Conservation (phyloP, 192 early-diverging fungal species). For the Neocallimastix lanati region DNA sequence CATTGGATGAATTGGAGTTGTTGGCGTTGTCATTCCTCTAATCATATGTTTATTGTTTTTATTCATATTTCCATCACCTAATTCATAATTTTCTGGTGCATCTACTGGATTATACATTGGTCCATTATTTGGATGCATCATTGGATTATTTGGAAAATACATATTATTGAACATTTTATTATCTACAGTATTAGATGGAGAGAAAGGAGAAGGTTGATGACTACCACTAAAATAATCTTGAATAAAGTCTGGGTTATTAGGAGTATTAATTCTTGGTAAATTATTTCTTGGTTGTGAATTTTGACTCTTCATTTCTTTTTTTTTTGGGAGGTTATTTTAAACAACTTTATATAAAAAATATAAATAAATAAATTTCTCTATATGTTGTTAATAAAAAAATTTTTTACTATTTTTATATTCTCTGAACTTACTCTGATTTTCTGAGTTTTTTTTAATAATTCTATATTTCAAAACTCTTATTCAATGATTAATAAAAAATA, state of each 20-base stretch:
- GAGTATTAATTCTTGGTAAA: background rate
- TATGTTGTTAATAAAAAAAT: too few relatives aligned
- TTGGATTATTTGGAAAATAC: background rate
- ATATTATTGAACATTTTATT: background rate
- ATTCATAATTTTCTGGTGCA: background rate
- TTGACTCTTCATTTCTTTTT: background rate
- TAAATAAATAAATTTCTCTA: too few relatives aligned
- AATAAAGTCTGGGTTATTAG: background rate
- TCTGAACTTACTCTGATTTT: too few relatives aligned
- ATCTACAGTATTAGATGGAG: background rate
- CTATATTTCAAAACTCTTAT: too few relatives aligned
- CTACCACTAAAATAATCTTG: background rate
- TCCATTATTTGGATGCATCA: background rate
- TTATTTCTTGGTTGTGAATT: background rate
- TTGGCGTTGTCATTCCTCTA: background rate
- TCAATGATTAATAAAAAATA: too few relatives aligned
- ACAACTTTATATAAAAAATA: too few relatives aligned
- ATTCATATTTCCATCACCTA: background rate
- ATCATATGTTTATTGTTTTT: background rate
- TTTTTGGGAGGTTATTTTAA: too few relatives aligned
- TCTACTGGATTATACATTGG: background rate
- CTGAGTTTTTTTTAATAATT: too few relatives aligned
- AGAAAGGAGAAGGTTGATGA: background rate
- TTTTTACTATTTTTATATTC: too few relatives aligned
- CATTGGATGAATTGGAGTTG: background rate